These are phyloP conservation scores for Iberis amara DNA, from an alignment of 441 rosid species.

Conservation along the genomic window DNA sequence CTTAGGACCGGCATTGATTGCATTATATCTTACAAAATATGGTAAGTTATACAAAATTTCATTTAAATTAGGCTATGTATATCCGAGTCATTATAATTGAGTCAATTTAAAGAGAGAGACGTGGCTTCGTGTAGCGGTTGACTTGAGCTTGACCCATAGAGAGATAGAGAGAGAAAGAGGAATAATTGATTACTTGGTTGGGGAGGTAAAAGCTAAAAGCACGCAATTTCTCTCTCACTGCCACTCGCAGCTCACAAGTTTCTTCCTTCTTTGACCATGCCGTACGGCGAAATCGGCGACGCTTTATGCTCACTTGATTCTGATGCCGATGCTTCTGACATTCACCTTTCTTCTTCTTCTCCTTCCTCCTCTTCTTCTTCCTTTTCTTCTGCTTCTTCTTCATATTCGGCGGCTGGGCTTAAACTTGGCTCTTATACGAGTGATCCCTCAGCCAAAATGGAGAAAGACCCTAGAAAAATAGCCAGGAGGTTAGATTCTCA, in stretches of 20 bases:
- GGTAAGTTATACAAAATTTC: too few species aligned
- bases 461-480: conserved; percentile 65
- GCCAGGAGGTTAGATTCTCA: conserved; percentile 55
- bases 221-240: conserved; percentile 22
- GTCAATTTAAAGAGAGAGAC: too few species aligned
- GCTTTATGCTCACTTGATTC: conserved; percentile 17
- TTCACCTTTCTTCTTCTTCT: conserved; percentile 18
- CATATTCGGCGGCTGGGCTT: conserved; percentile 2
- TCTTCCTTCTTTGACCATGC: conserved; percentile 32
- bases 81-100: too few species aligned
- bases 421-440: conserved; percentile 16
- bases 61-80: too few species aligned
- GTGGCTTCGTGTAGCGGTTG: too few species aligned
- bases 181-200: too few species aligned
- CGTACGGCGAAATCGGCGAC: conserved; percentile 33
- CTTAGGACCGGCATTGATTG: too few species aligned
- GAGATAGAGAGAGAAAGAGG: too few species aligned
- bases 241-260: conserved; percentile 26
- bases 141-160: too few species aligned
- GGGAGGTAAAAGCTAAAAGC: conserved; percentile 6
- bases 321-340: conserved; percentile 14
- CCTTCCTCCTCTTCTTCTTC: background rate
- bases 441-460: conserved; percentile 23
- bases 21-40: too few species aligned
- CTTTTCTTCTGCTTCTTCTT: conserved; percentile 12